phyloP scores from a whole-genome alignment of 129 eudicot species.

The Lonicera japonica region DNA sequence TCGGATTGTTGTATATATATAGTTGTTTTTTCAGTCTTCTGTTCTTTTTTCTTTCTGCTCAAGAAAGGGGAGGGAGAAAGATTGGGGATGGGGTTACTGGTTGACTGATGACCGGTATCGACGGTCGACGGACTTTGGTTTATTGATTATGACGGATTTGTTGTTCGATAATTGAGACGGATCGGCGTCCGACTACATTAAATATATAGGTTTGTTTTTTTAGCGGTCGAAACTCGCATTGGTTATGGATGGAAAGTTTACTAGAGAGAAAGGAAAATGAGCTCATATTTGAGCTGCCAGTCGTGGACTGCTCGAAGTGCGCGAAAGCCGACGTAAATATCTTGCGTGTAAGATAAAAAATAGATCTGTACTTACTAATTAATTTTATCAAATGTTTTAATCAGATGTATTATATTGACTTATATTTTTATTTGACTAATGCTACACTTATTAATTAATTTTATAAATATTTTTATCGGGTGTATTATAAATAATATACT shows the following conservation, averaged over 20 bases:
- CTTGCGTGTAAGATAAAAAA: too few species aligned
- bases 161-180: neutral
- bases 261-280: too few species aligned
- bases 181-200: neutral
- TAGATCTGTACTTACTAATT: too few species aligned
- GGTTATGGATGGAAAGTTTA: neutral
- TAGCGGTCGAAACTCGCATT: neutral
- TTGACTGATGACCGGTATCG: constrained; percentile 48
- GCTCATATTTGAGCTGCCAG: too few species aligned
- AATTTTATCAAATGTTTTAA: too few species aligned
- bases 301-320: too few species aligned
- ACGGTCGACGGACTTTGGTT: constrained; percentile 20
- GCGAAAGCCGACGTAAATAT: too few species aligned
- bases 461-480: too few species aligned
- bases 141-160: neutral
- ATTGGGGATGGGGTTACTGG: constrained; percentile 6
- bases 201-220: neutral
- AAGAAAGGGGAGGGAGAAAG: constrained; percentile 31
- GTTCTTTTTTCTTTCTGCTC: constrained; percentile 40
- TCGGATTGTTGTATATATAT: constrained; percentile 6
- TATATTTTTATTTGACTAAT: too few species aligned
- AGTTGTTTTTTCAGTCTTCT: neutral
- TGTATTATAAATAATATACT: too few species aligned
- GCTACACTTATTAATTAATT: too few species aligned
- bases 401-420: too few species aligned